phyloP scores from a whole-genome alignment of 225 moss, liverwort and hornwort genomes.

The Climacium dendroides region DNA sequence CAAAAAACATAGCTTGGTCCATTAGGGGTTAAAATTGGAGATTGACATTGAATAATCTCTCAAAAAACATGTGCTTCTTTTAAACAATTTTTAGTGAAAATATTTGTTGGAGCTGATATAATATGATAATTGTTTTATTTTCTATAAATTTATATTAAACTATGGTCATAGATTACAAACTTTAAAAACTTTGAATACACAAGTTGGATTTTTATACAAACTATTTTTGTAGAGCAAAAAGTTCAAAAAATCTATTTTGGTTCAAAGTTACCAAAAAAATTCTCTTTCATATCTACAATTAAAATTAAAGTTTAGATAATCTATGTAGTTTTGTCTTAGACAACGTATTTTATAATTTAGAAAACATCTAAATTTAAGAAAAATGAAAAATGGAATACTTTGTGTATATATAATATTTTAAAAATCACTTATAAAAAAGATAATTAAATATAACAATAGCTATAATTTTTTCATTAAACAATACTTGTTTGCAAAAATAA shows the following conservation, averaged over 20 bases:
- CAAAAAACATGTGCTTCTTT: background rate
- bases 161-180: background rate
- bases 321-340: background rate
- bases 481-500: too few relatives aligned
- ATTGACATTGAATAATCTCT: background rate
- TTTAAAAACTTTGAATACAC: background rate
- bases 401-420: too few relatives aligned
- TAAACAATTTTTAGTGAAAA: too few relatives aligned
- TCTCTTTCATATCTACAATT: background rate
- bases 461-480: too few relatives aligned
- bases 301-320: background rate
- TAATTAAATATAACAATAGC: too few relatives aligned
- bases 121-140: background rate
- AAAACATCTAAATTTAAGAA: background rate
- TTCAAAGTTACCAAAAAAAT: background rate
- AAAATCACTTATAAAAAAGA: too few relatives aligned
- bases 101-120: background rate
- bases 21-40: too few relatives aligned
- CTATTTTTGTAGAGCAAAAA: background rate
- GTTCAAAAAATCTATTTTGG: background rate
- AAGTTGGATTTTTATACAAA: background rate
- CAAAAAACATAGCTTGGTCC: too few relatives aligned
- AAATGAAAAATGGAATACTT: background rate
- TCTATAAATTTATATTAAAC: background rate
- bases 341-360: background rate